These are phyloP conservation scores for Jatropha podagrica DNA, from an alignment of 441 rosid genomes.

Conservation along the genomic window DNA sequence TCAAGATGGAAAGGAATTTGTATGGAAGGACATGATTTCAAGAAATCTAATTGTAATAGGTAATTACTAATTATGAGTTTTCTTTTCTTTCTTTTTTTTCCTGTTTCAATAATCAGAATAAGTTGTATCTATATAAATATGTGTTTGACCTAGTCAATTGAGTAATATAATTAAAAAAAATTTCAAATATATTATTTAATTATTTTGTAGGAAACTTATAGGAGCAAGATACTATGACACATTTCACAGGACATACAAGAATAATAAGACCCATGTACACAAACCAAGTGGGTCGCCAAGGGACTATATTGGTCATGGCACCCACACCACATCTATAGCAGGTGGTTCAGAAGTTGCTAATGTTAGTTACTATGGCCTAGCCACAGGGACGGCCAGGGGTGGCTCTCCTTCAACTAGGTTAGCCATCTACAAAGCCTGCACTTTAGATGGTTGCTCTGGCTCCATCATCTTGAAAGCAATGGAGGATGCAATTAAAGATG, in stretches of 20 bases:
- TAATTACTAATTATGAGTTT: conserved; percentile 25
- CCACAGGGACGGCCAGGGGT: conserved; percentile 67
- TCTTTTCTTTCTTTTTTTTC: background rate
- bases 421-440: conserved; percentile 73
- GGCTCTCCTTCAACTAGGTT: conserved; percentile 60
- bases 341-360: conserved; percentile 52
- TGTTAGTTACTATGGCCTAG: conserved; percentile 61
- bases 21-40: conserved; percentile 67
- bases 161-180: no score
- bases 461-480: conserved; percentile 63
- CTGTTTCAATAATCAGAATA: background rate
- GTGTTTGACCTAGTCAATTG: no score
- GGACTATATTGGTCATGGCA: conserved; percentile 69
- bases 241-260: conserved; percentile 14
- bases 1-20: conserved; percentile 80
- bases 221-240: conserved; percentile 68
- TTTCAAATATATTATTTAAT: no score
- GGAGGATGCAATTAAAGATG: conserved; percentile 74
- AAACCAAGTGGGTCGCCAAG: conserved; percentile 52
- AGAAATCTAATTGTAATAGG: conserved; percentile 65
- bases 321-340: conserved; percentile 76
- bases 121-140: no score
- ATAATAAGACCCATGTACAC: conserved; percentile 8
- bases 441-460: conserved; percentile 61
- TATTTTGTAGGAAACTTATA: conserved; percentile 55